Conservation (phyloP, 257 asterid species). For the Primulina huaijiensis region DNA sequence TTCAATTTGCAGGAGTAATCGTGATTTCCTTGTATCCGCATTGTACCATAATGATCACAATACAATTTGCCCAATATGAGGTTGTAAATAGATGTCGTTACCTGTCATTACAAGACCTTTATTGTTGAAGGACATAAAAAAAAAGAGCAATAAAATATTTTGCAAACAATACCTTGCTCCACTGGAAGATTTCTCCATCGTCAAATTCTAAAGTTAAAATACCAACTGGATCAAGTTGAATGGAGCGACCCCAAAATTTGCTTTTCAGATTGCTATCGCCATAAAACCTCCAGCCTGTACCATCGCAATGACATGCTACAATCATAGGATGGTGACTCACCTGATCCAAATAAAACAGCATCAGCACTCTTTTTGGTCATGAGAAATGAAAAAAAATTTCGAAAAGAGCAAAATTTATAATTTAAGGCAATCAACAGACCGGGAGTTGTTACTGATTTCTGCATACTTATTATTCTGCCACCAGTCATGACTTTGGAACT, state of each 20-base stretch:
- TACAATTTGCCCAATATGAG: slow-evolving; percentile 92
- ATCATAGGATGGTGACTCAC: slow-evolving; percentile 98
- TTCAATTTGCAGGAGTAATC: slow-evolving; percentile 80
- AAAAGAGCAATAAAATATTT: slow-evolving; percentile 14
- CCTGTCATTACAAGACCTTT: slow-evolving; percentile 40
- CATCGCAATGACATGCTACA: slow-evolving; percentile 97
- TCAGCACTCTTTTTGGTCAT: slow-evolving; percentile 5
- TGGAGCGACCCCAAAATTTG: slow-evolving; percentile 99
- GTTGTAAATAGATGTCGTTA: slow-evolving; percentile 94
- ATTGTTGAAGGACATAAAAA: slow-evolving; percentile 20
- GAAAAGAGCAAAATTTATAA: neutral
- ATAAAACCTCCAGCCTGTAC: slow-evolving; percentile 89
- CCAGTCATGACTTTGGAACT: neutral
- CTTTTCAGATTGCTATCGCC: slow-evolving; percentile 96
- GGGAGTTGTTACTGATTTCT: neutral
- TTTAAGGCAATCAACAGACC: neutral
- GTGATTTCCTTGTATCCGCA: slow-evolving; percentile 82
- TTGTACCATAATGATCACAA: slow-evolving; percentile 93
- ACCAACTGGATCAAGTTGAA: slow-evolving; percentile 95
- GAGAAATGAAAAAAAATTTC: neutral
- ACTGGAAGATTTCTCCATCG: slow-evolving; percentile 88
- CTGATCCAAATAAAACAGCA: slow-evolving; percentile 40
- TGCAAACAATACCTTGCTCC: slow-evolving; percentile 75
- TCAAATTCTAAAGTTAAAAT: slow-evolving; percentile 82
- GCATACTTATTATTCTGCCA: neutral